Conservation (phyloP, 2,329 filamentous ascomycete genomes). For the Verticillium dahliae region DNA sequence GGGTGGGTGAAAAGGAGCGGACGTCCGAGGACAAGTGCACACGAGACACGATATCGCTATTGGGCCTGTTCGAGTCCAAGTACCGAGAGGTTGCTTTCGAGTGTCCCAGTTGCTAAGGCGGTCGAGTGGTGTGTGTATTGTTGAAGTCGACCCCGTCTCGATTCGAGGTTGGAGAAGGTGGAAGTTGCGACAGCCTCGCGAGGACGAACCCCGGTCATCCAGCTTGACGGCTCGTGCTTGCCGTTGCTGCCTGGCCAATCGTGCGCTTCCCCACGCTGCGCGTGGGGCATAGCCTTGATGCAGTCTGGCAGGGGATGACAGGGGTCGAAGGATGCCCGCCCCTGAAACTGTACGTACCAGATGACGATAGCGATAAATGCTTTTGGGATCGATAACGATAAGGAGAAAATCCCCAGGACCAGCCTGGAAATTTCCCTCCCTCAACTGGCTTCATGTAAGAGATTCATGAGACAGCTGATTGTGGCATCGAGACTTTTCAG, state of each 20-base stretch:
- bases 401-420: not conserved
- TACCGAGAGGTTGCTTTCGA: not conserved
- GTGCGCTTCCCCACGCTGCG: not conserved
- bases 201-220: constrained; percentile 8
- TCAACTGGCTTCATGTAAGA: not conserved
- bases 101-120: not conserved
- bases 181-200: constrained; percentile 14
- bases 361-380: not conserved
- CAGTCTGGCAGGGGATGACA: not conserved
- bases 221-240: constrained; percentile 6
- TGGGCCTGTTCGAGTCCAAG: not conserved
- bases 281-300: not conserved
- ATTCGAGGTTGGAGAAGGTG: constrained; percentile 3
- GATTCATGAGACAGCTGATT: not conserved
- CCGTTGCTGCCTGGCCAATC: constrained; percentile 6
- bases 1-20: not conserved
- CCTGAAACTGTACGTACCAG: not conserved
- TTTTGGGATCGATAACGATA: not conserved
- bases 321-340: not conserved
- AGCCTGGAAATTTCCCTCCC: not conserved
- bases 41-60: not conserved
- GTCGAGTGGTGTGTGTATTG: not conserved
- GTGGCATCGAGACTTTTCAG: not conserved
- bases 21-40: not conserved
- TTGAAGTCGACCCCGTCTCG: not conserved